Conservation (phyloP, 371 early-diverging fungal genomes). For the Mucor piriformis region DNA sequence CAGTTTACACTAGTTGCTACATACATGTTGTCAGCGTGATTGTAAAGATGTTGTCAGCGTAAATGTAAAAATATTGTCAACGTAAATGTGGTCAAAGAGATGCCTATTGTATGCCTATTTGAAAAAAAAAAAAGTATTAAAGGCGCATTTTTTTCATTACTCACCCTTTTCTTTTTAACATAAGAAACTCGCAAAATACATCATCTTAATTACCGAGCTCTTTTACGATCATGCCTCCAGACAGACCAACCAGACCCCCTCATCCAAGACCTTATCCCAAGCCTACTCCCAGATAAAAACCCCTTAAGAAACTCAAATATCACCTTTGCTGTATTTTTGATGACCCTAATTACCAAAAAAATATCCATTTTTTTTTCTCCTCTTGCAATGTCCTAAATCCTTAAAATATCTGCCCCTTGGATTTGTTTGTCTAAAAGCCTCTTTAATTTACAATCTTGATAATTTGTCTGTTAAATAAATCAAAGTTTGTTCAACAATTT, state of each 20-base stretch:
- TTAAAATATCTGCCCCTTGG: too few relatives aligned
- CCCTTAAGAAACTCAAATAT: background rate
- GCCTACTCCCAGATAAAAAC: constrained; percentile 15
- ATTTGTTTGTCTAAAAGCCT: too few relatives aligned
- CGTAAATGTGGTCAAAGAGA: too few relatives aligned
- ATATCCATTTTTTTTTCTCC: too few relatives aligned
- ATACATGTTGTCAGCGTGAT: too few relatives aligned
- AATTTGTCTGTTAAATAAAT: constrained; percentile 17
- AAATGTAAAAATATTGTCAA: too few relatives aligned
- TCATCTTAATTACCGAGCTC: background rate
- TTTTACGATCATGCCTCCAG: constrained; percentile 22
- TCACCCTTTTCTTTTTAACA: too few relatives aligned
- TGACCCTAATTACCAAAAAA: background rate
- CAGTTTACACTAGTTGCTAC: too few relatives aligned
- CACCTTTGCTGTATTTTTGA: background rate
- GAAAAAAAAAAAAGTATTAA: too few relatives aligned
- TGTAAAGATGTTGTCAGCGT: background rate
- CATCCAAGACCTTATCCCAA: constrained; percentile 29
- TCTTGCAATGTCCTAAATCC: too few relatives aligned
- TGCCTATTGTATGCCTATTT: too few relatives aligned
- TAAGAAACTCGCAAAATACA: background rate
- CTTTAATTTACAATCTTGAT: constrained; percentile 5
- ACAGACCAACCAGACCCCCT: constrained; percentile 25
- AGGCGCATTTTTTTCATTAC: too few relatives aligned
- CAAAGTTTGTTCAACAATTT: constrained; percentile 17